A percentile compares a stretch with the other conserved stretches of the same genome.
Conservation (phyloP, 1,284 basidiomycete genomes). For the Malassezia psittaci region DNA sequence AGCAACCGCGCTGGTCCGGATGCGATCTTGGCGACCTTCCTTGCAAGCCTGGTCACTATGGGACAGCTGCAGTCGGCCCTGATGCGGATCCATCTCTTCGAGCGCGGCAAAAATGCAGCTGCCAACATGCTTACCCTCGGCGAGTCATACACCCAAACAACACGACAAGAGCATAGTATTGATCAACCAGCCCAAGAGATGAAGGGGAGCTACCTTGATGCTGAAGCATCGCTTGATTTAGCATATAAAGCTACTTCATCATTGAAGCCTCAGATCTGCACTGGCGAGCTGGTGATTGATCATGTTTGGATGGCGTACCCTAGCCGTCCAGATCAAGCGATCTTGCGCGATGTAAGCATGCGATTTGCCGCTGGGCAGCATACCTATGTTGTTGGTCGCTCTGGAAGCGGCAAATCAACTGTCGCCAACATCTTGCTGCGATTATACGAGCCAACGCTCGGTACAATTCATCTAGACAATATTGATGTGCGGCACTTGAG, state of each 20-base stretch:
- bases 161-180: not conserved
- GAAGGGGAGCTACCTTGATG: not conserved
- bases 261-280: slow-evolving; percentile 23
- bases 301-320: slow-evolving; percentile 77
- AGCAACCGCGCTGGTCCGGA: slow-evolving; percentile 61
- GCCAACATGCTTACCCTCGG: slow-evolving; percentile 61
- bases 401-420: slow-evolving; percentile 86
- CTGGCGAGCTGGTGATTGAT: slow-evolving; percentile 68
- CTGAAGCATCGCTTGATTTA: not conserved
- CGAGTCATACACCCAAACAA: slow-evolving; percentile 36
- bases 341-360: slow-evolving; percentile 59
- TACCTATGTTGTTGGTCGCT: slow-evolving; percentile 84
- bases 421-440: slow-evolving; percentile 70
- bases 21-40: slow-evolving; percentile 86
- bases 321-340: slow-evolving; percentile 59
- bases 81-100: slow-evolving; percentile 64
- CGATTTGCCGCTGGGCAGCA: slow-evolving; percentile 70
- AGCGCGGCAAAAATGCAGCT: slow-evolving; percentile 78
- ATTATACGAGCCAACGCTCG: slow-evolving; percentile 56
- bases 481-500: slow-evolving; percentile 64
- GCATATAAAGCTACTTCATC: not conserved
- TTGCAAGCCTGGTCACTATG: slow-evolving; percentile 83
- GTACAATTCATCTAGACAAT: slow-evolving; percentile 66
- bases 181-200: not conserved
- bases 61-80: slow-evolving; percentile 75